These are phyloP conservation scores for Neonectria faginata DNA, from an alignment of 2,329 filamentous ascomycete genomes.

Conservation along the genomic window DNA sequence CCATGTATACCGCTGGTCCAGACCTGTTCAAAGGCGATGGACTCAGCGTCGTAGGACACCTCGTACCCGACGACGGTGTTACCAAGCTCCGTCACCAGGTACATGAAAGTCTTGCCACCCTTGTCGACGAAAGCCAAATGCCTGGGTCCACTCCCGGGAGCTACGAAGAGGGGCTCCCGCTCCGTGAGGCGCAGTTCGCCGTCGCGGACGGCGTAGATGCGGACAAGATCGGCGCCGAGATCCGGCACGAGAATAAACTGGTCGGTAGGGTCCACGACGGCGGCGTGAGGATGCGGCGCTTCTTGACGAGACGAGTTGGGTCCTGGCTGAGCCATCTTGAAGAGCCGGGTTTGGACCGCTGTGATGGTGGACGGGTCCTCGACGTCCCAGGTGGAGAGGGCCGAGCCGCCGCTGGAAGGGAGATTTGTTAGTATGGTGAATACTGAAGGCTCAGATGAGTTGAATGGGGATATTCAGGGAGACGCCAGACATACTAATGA, in stretches of 20 bases:
- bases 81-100: constrained; percentile 70
- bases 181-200: constrained; percentile 58
- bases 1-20: constrained; percentile 64
- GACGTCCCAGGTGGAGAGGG: constrained; percentile 60
- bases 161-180: constrained; percentile 54
- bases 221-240: constrained; percentile 72
- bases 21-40: constrained; percentile 59
- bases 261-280: constrained; percentile 73
- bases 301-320: constrained; percentile 62
- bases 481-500: constrained; percentile 57
- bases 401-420: constrained; percentile 51
- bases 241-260: constrained; percentile 74
- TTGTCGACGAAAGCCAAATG: constrained; percentile 70
- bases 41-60: constrained; percentile 61
- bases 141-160: constrained; percentile 71
- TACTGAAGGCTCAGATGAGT: neutral
- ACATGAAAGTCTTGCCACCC: constrained; percentile 63
- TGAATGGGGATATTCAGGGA: neutral
- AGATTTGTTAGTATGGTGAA: constrained; percentile 19
- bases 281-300: constrained; percentile 72
- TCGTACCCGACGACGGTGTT: constrained; percentile 69
- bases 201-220: constrained; percentile 61
- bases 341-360: constrained; percentile 54
- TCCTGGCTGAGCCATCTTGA: constrained; percentile 53
- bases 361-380: constrained; percentile 52